phyloP scores from a whole-genome alignment of 495 filamentous ascomycete species.

The Penicillium antarcticum region DNA sequence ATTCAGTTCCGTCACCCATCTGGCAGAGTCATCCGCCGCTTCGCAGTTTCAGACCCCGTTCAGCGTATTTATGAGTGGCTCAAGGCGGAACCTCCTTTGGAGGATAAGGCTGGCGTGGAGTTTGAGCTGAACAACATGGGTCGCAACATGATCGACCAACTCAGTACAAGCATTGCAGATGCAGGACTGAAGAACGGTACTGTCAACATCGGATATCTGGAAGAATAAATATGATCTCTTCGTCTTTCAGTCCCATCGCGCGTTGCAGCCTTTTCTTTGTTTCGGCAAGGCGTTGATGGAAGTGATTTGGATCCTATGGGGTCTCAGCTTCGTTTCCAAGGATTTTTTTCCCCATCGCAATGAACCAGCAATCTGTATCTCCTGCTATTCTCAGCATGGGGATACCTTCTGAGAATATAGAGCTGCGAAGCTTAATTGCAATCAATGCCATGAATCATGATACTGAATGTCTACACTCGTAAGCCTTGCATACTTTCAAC shows the following conservation, averaged over 20 bases:
- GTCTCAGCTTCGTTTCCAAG: neutral
- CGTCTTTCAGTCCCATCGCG: neutral
- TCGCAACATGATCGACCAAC: constrained; percentile 71
- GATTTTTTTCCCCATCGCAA: neutral
- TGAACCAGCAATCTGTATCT: neutral
- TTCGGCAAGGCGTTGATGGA: constrained; percentile 13
- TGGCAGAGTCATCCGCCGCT: constrained; percentile 78
- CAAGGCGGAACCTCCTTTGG: constrained; percentile 68
- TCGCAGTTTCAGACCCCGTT: constrained; percentile 76
- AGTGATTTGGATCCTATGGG: constrained; percentile 2
- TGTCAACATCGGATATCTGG: constrained; percentile 86
- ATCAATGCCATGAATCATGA: constrained; percentile 5
- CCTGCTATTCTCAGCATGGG: neutral
- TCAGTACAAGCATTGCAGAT: constrained; percentile 71
- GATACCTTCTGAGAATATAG: neutral
- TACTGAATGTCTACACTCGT: neutral
- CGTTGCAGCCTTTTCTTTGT: neutral
- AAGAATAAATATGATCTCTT: constrained; percentile 45
- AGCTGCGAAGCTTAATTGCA: neutral
- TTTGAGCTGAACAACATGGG: constrained; percentile 86
- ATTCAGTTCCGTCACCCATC: constrained; percentile 86
- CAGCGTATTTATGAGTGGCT: constrained; percentile 91
- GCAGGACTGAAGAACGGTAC: constrained; percentile 87
- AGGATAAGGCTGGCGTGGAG: constrained; percentile 70
- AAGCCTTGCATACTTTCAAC: too few relatives aligned